phyloP scores from a whole-genome alignment of 2,329 filamentous ascomycete genomes.

The Tolypocladium ophioglossoides region DNA sequence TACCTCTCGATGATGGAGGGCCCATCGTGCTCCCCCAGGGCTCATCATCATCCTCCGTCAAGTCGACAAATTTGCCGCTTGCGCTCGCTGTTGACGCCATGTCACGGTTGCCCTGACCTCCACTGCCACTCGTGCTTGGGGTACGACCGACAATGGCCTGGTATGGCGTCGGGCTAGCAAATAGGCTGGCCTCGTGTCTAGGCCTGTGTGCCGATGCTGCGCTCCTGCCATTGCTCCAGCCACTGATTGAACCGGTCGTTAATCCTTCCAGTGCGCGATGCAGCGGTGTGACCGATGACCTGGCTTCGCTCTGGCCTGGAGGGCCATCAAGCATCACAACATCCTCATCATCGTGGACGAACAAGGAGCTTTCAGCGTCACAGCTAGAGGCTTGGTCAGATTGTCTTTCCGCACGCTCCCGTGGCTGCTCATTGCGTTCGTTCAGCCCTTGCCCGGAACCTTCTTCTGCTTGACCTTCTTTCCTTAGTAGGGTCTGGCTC shows the following conservation, averaged over 20 bases:
- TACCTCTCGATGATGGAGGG: not conserved
- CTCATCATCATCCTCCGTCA: not conserved
- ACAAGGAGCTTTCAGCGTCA: not conserved
- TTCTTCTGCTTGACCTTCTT: too few relatives aligned
- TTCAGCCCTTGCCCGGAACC: too few relatives aligned
- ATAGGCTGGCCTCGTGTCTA: not conserved
- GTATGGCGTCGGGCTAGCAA: not conserved
- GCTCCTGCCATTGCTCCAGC: not conserved
- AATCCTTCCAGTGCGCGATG: not conserved
- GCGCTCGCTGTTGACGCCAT: not conserved
- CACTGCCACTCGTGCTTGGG: not conserved
- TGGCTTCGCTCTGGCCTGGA: too few relatives aligned
- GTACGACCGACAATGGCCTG: not conserved
- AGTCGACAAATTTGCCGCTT: not conserved
- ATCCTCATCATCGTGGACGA: not conserved
- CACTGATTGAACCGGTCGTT: not conserved
- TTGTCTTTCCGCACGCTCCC: not conserved
- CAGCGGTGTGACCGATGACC: not conserved
- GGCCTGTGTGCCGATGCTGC: too few relatives aligned
- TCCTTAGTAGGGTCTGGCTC: not conserved
- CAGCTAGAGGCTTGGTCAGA: not conserved
- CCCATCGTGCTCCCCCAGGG: not conserved
- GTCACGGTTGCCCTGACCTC: not conserved
- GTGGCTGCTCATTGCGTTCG: not conserved
- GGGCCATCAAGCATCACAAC: not conserved